Base-by-base conservation (phyloP, 2,329 filamentous ascomycete genomes). In the Rhinocladiella similis region DNA sequence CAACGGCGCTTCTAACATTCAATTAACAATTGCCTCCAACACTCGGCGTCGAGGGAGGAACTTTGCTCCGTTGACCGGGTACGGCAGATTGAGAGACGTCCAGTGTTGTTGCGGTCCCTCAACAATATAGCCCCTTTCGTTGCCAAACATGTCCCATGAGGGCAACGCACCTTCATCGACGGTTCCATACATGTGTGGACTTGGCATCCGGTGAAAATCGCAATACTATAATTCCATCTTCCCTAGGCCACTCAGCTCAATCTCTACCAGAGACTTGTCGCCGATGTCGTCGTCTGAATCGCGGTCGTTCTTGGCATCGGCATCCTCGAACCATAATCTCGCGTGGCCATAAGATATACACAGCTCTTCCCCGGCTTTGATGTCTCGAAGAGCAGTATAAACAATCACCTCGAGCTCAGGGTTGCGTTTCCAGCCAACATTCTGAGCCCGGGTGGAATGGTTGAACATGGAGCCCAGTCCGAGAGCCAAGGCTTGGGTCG, bases 391-490 rank as follows among this genome's bases (percentile, higher is more conserved):
- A 7, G 80, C 73, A 14, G 67, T 70, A 61, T 82, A 83, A 1
- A 73, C 73, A 18, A 83, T 73, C 2, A 77, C 64, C 27, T 72
- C 65, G 3, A 67, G 68, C 2, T 70, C 65, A 1, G 76, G 53
- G 62, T 82, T 75, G 16, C 79, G 71, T 51, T 72, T 72, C 78
- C 79, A 83, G 3, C 73, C 76, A 1, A 83, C 76, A 60, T 82
- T 83, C 59, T 82, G 80, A 14, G 73, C 61, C 22, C 43, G 53
- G 0, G 69, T 70, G 1, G 78, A 80, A 63, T 83, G 80, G 57
- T 83, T 83, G 71, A 83, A 82, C 75, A 82, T 79, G 41, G 74
- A 77, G 18, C 80, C 80, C 0, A 83, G 70, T 3, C 80, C 80
- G 25, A 83, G 72, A 12, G 81, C 72, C 1, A 83, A 68, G 9